phyloP scores from a whole-genome alignment of 2,329 filamentous ascomycete genomes.

The Paraphaeosphaeria minitans region DNA sequence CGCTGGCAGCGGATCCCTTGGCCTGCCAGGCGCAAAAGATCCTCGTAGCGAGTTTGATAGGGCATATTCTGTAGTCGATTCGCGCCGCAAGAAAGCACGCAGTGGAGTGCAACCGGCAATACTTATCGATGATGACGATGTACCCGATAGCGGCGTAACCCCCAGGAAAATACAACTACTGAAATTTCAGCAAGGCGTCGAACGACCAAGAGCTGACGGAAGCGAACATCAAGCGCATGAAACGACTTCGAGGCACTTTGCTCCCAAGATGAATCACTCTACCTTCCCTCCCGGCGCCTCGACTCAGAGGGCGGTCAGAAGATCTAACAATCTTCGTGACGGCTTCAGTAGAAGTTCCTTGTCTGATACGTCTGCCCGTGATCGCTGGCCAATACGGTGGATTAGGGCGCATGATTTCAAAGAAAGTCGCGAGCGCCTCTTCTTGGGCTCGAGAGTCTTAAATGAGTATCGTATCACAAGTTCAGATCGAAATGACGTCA shows the following conservation, averaged over 20 bases:
- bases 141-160: neutral
- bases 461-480: constrained; percentile 9
- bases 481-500: neutral
- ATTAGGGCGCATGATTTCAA: constrained; percentile 24
- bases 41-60: constrained; percentile 26
- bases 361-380: neutral
- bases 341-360: constrained; percentile 13
- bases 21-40: constrained; percentile 1
- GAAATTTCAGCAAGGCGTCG: constrained; percentile 22
- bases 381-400: constrained; percentile 21
- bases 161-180: constrained; percentile 14
- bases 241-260: constrained; percentile 1
- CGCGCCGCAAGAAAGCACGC: constrained; percentile 22
- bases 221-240: neutral
- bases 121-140: constrained; percentile 14
- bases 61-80: constrained; percentile 14
- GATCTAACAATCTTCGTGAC: constrained; percentile 17
- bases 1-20: constrained; percentile 17
- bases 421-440: neutral
- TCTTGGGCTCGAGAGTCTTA: neutral
- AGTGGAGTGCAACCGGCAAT: constrained; percentile 10
- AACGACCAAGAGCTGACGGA: neutral
- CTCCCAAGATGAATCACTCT: constrained; percentile 9
- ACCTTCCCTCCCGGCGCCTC: neutral
- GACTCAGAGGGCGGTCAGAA: neutral